Conservation (phyloP, 768 basidiomycete genomes). For the Leccinellum albellum region DNA sequence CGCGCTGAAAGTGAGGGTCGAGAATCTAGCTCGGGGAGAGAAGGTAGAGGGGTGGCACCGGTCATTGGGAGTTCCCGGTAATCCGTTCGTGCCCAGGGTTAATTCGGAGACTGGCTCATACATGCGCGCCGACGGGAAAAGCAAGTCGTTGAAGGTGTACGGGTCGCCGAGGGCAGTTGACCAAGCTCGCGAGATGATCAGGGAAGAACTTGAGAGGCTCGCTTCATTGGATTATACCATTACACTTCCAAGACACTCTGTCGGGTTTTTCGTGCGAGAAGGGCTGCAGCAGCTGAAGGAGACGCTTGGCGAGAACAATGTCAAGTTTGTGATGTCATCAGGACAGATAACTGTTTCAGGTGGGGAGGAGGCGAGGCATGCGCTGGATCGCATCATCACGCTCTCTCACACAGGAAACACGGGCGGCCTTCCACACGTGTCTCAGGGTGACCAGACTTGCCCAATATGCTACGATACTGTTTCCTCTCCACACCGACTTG, state of each 20-base stretch:
- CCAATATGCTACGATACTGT: conserved; percentile 51
- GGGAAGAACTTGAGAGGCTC: conserved; percentile 45
- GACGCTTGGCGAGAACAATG: conserved; percentile 19
- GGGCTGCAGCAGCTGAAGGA: conserved; percentile 51
- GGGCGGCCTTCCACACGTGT: neutral
- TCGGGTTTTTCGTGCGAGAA: conserved; percentile 49
- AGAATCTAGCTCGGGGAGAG: conserved; percentile 50
- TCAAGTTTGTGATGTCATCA: conserved; percentile 37
- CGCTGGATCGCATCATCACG: conserved; percentile 41
- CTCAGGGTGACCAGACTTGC: conserved; percentile 31
- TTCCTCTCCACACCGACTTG: conserved; percentile 44
- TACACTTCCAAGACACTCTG: conserved; percentile 34
- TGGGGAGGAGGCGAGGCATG: conserved; percentile 51
- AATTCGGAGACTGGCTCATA: conserved; percentile 37
- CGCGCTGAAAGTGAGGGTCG: conserved; percentile 56
- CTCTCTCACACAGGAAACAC: conserved; percentile 34
- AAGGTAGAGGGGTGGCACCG: conserved; percentile 51
- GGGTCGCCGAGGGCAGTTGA: conserved; percentile 32
- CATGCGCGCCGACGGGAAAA: conserved; percentile 45
- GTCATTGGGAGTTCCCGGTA: conserved; percentile 30
- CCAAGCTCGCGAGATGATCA: conserved; percentile 42
- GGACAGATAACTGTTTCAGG: conserved; percentile 50
- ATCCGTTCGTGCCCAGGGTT: conserved; percentile 35
- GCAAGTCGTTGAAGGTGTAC: conserved; percentile 42
- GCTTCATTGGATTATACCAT: conserved; percentile 14